These are phyloP conservation scores for Fusarium foetens DNA, from an alignment of 2,329 filamentous ascomycete species.

Conservation along the genomic window DNA sequence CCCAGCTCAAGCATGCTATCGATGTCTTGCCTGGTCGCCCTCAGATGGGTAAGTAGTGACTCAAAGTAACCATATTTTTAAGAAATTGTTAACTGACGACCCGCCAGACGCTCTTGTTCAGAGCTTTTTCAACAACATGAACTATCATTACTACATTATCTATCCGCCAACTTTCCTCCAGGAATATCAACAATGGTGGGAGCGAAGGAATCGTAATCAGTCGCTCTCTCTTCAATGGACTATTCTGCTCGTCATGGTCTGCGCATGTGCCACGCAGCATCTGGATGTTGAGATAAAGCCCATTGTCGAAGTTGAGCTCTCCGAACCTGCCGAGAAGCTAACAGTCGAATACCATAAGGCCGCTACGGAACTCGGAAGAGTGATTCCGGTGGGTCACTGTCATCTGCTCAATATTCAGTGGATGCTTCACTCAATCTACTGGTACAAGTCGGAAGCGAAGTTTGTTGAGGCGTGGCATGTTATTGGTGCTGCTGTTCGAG, in stretches of 20 bases:
- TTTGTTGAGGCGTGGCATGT: conserved; percentile 52
- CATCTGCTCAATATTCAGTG: conserved; percentile 49
- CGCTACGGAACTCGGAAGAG: conserved; percentile 46
- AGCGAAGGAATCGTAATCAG: conserved; percentile 37
- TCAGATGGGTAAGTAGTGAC: conserved; percentile 46
- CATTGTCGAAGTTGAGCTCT: conserved; percentile 46
- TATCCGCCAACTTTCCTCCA: conserved; percentile 49
- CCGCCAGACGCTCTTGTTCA: conserved; percentile 49
- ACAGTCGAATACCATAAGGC: conserved; percentile 48
- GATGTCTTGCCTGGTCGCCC: conserved; percentile 46
- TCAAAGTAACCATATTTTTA: too few species aligned
- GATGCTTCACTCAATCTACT: conserved; percentile 50
- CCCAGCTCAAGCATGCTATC: conserved; percentile 47
- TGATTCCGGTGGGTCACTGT: conserved; percentile 48
- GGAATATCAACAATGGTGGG: conserved; percentile 51
- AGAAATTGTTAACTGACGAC: not conserved
- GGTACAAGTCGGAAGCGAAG: conserved; percentile 49
- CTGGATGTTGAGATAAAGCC: conserved; percentile 43
- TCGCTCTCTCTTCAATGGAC: conserved; percentile 50
- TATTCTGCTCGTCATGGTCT: conserved; percentile 50
- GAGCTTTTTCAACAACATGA: conserved; percentile 50
- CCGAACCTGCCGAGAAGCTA: conserved; percentile 40
- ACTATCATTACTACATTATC: conserved; percentile 53
- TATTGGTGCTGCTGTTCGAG: conserved; percentile 47
- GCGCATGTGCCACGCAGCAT: conserved; percentile 51